Evolutionary conservation across 352 stramenopile species (phyloP).

Genomic region (Globisporangium spinosum): DNA sequence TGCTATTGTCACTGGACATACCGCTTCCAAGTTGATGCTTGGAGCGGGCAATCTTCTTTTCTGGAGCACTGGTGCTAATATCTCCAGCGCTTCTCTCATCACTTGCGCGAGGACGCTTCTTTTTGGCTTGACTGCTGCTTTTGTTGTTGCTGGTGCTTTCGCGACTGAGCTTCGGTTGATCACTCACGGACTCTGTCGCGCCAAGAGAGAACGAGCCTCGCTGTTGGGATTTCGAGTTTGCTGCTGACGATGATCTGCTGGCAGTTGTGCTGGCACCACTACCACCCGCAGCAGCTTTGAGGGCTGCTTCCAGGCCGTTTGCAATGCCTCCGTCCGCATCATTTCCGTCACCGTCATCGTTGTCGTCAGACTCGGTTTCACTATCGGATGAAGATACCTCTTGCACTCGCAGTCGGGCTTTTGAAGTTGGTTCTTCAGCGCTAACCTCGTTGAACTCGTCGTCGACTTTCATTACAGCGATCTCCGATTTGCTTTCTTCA

Average conservation of each 20-base stretch:
- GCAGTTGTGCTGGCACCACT: conserved; percentile 9
- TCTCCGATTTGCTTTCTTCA: not conserved
- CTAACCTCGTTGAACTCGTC: not conserved
- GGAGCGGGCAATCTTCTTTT: conserved; percentile 15
- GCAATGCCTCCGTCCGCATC: conserved; percentile 8
- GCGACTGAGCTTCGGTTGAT: conserved; percentile 12
- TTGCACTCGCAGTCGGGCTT: conserved; percentile 4
- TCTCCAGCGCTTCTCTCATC: not conserved
- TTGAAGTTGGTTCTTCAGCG: not conserved
- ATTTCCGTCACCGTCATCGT: conserved; percentile 20
- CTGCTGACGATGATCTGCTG: conserved; percentile 1
- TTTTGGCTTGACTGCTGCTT: conserved; percentile 12
- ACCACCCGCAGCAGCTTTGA: conserved; percentile 30
- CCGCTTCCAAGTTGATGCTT: conserved; percentile 3
- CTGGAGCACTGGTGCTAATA: not conserved
- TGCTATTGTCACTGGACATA: conserved; percentile 1
- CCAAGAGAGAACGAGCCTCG: conserved; percentile 8
- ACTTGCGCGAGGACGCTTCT: conserved; percentile 11
- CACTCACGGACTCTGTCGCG: not conserved
- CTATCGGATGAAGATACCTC: conserved; percentile 23
- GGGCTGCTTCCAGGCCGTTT: conserved; percentile 58
- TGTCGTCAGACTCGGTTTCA: conserved; percentile 23
- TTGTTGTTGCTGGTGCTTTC: not conserved
- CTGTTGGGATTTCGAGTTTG: conserved; percentile 1
- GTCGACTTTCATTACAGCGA: not conserved